A percentile compares a stretch with the other conserved stretches of the same genome.
These are phyloP conservation scores for Microsporum audouinii DNA, from an alignment of 2,329 filamentous ascomycete genomes.

Conservation along the genomic window DNA sequence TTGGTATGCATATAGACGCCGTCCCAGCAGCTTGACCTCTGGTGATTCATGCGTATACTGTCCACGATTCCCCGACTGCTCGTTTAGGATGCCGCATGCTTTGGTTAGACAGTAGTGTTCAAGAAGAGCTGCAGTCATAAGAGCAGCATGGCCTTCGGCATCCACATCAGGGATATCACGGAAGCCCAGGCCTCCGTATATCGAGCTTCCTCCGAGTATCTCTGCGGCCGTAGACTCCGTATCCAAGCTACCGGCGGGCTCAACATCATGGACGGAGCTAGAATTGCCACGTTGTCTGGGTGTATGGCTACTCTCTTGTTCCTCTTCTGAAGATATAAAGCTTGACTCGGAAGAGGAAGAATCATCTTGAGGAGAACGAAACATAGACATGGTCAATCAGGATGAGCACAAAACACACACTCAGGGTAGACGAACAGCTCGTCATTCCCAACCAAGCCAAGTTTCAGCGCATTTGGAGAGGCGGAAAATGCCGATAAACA, in stretches of 20 bases:
- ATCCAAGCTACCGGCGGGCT: neutral
- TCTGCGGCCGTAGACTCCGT: neutral
- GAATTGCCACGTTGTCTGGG: neutral
- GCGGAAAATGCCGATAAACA: neutral
- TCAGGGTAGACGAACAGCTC: conserved; percentile 5
- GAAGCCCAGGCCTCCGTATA: conserved; percentile 9
- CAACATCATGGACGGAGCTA: neutral
- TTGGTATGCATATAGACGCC: conserved; percentile 32
- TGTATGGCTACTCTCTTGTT: neutral
- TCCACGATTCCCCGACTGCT: conserved; percentile 24
- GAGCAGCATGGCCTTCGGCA: conserved; percentile 28
- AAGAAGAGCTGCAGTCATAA: conserved; percentile 35
- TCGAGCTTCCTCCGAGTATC: conserved; percentile 6
- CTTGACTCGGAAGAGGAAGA: conserved; percentile 7
- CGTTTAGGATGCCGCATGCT: conserved; percentile 36
- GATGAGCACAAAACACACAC: neutral
- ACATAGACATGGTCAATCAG: conserved; percentile 27
- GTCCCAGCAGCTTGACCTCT: conserved; percentile 33
- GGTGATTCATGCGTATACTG: conserved; percentile 32
- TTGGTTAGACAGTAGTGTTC: conserved; percentile 36
- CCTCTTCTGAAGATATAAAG: neutral
- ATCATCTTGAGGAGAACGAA: conserved; percentile 29
- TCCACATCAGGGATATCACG: conserved; percentile 20
- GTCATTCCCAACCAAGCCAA: neutral
- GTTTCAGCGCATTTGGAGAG: neutral